Percentiles rank a stretch among this genome's conserved stretches.
phyloP scores from a whole-genome alignment of 139 green algal genomes.

The Chloropicon primus region DNA sequence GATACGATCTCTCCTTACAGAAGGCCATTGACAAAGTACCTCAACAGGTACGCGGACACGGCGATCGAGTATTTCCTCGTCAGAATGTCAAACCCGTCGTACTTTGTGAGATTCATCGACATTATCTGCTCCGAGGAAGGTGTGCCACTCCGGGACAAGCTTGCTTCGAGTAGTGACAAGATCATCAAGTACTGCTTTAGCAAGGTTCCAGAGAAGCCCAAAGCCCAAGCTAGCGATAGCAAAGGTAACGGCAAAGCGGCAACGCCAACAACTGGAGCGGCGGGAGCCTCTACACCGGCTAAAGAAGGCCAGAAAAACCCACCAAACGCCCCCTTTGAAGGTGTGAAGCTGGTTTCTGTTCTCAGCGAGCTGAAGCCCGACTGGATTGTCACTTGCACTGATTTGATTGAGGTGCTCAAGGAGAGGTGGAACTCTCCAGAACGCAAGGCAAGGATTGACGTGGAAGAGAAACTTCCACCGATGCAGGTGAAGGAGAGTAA shows the following conservation, averaged over 20 bases:
- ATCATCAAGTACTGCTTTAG: constrained; percentile 18
- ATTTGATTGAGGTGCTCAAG: constrained; percentile 33
- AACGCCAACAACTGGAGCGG: background rate
- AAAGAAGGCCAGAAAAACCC: background rate
- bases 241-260: background rate
- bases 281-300: no score
- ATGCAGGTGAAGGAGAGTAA: constrained; percentile 61
- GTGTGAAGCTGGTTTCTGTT: constrained; percentile 57
- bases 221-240: constrained; percentile 18
- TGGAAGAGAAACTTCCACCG: constrained; percentile 24
- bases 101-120: constrained; percentile 68
- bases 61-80: constrained; percentile 20
- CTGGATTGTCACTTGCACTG: constrained; percentile 41
- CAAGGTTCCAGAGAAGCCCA: background rate
- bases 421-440: constrained; percentile 38
- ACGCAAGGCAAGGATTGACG: constrained; percentile 18
- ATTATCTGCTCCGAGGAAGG: constrained; percentile 55
- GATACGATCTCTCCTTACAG: constrained; percentile 63
- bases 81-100: constrained; percentile 28
- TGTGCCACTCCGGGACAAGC: constrained; percentile 51
- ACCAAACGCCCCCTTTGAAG: constrained; percentile 34
- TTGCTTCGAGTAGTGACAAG: constrained; percentile 33
- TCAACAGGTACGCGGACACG: constrained; percentile 32
- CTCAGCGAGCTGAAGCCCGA: constrained; percentile 57
- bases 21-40: constrained; percentile 65